phyloP scores from a whole-genome alignment of 2,329 filamentous ascomycete genomes.

The Phaeosphaeria sp. region DNA sequence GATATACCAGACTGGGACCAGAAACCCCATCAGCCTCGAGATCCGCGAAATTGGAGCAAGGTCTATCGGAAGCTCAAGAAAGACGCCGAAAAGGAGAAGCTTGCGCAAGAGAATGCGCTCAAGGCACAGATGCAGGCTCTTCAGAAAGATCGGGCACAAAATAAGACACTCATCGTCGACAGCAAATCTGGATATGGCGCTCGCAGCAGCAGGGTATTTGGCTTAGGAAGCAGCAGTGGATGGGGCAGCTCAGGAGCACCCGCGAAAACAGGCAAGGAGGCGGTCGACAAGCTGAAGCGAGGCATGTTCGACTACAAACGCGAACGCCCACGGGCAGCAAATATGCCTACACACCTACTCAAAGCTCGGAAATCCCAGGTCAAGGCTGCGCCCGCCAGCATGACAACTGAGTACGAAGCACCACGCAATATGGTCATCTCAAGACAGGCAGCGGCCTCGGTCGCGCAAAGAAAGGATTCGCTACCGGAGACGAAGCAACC shows the following conservation, averaged over 20 bases:
- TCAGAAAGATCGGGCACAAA: constrained; percentile 36
- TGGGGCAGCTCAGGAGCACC: constrained; percentile 37
- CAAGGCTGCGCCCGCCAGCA: constrained; percentile 35
- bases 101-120: constrained; percentile 38
- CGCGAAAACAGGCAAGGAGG: constrained; percentile 42
- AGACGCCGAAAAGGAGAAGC: constrained; percentile 47
- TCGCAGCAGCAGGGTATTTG: constrained; percentile 21
- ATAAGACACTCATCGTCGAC: constrained; percentile 42
- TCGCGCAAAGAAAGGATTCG: constrained; percentile 13
- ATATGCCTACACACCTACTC: constrained; percentile 37
- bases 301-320: constrained; percentile 42
- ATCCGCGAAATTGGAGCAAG: constrained; percentile 76
- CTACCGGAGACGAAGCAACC: constrained; percentile 16
- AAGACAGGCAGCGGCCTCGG: constrained; percentile 32
- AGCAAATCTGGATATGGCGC: constrained; percentile 32
- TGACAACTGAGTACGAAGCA: constrained; percentile 38
- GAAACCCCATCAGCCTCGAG: constrained; percentile 67
- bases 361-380: constrained; percentile 31
- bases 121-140: constrained; percentile 40
- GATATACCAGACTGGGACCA: constrained; percentile 73
- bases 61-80: constrained; percentile 66
- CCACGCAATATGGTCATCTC: constrained; percentile 33
- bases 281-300: constrained; percentile 43
- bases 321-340: constrained; percentile 37
- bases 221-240: constrained; percentile 17